Percentiles rank a stretch among this genome's conserved stretches.
phyloP scores from a whole-genome alignment of 257 asterid species.

The Ehretia macrophylla region DNA sequence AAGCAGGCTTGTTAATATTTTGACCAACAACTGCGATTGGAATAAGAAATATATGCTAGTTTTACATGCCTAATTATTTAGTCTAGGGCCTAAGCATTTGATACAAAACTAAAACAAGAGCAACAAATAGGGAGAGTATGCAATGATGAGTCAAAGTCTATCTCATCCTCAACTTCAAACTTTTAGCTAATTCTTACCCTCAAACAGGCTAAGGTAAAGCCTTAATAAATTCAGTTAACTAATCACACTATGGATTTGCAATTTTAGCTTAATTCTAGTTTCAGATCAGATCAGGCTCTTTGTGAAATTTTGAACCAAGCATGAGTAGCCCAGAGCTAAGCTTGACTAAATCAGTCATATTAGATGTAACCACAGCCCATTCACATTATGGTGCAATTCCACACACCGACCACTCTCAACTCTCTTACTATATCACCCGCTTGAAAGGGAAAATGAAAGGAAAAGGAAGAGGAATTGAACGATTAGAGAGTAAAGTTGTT shows the following conservation, averaged over 20 bases:
- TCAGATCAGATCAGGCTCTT: neutral
- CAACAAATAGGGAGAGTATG: neutral
- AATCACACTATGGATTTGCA: neutral
- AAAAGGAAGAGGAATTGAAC: neutral
- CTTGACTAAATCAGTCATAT: too few relatives aligned
- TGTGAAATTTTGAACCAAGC: too few relatives aligned
- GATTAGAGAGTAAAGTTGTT: neutral
- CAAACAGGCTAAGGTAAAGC: neutral
- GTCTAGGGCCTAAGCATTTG: neutral
- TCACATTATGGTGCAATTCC: too few relatives aligned
- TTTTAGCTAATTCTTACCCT: neutral
- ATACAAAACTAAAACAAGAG: constrained; percentile 5
- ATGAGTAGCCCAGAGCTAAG: too few relatives aligned
- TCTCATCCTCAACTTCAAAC: neutral
- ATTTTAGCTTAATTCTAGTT: neutral
- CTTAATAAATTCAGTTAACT: neutral
- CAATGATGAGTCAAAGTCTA: neutral
- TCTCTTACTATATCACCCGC: too few relatives aligned
- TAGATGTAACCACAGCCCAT: too few relatives aligned
- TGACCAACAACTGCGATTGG: too few relatives aligned
- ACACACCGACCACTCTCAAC: too few relatives aligned
- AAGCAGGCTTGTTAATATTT: too few relatives aligned
- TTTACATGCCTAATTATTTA: too few relatives aligned
- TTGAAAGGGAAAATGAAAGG: too few relatives aligned
- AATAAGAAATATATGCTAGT: too few relatives aligned